Evolutionary conservation across 495 filamentous ascomycete genomes (phyloP), one percentile per base, ranked within the genome.

Genomic region (Pseudevernia furfuracea): DNA sequence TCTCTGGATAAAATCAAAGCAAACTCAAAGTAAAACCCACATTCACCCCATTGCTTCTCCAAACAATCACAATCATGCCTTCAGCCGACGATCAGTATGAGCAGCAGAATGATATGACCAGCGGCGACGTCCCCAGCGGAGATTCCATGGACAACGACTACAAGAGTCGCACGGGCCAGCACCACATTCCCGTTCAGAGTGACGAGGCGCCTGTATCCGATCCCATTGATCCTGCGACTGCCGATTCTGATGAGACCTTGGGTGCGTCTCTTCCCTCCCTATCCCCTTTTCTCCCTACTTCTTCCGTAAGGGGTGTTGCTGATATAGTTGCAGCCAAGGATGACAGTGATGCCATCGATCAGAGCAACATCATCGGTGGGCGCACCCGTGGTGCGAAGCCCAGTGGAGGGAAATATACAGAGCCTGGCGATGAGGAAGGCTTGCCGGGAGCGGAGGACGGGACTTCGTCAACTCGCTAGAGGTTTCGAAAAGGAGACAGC

Each of bases 341-440:
- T 65, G 83, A 85, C 3, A 67, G 68, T 1, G 81, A 84, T 30
- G 82, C 80, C 3, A 82, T 85, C 30, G 78, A 85, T 48, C 67
- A 74, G 67, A 65, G 43, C 28, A 84, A 85, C 43, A 80, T 85
- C 49, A 70, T 85, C 6, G 65, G 60, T 11, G 76, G 72, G 4
- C 76, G 76, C 59, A 84, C 79, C 11, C 71, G 80, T 19, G 75
- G 77, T 38, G 80, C 78, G 46, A 80, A 80, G 72, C 69, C 75
- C 19, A 63, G 59, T 53, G 79, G 81, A 17, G 76, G 72, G n/a
- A n/a, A n/a, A 5, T 85, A 84, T 65, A 36, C 38, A 0, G 81
- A 85, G 72, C 82, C 80, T 21, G 74, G 74, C 25, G 81, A 84
- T 73, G 81, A 84, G 69, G 73, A 81, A 63, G 74, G 74, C 11